Percentiles rank a stretch among this genome's conserved stretches.
phyloP scores from a whole-genome alignment of 805 yeast species.

The Metschnikowia lunata region DNA sequence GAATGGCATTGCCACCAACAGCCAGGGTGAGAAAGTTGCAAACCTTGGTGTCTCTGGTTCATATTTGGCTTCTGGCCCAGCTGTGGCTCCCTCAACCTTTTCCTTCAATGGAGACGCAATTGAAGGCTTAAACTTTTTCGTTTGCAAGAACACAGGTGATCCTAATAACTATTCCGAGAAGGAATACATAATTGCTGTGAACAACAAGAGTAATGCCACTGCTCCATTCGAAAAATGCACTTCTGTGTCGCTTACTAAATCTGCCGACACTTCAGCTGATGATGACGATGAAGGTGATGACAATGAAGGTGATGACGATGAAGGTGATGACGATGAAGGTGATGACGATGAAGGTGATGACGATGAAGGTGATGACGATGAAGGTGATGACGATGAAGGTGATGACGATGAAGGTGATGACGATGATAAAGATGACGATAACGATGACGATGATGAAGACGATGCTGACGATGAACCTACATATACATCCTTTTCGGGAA shows the following conservation, averaged over 20 bases:
- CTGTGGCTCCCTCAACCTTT: conserved; percentile 6
- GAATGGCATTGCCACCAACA: conserved; percentile 3
- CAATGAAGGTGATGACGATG: too few species aligned
- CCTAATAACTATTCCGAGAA: conserved; percentile 11
- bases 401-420: too few species aligned
- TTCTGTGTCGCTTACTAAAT: conserved; percentile 5
- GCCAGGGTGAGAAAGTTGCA: conserved; percentile 4
- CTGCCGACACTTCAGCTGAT: conserved; percentile 19
- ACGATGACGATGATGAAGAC: too few species aligned
- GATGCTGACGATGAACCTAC: conserved; percentile 9
- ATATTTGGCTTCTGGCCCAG: conserved; percentile 13
- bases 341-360: too few species aligned
- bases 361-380: too few species aligned
- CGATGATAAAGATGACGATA: too few species aligned
- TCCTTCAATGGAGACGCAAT: conserved; percentile 4
- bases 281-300: too few species aligned
- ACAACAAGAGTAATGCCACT: conserved; percentile 4
- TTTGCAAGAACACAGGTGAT: conserved; percentile 13
- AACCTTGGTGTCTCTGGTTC: conserved; percentile 3
- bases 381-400: too few species aligned
- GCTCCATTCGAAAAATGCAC: conserved; percentile 10
- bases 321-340: too few species aligned
- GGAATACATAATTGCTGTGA: conserved; percentile 5
- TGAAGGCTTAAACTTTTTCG: conserved; percentile 11
- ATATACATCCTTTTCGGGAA: conserved; percentile 22